phyloP scores from a whole-genome alignment of 2,329 filamentous ascomycete species.

The Colletotrichum godetiae region DNA sequence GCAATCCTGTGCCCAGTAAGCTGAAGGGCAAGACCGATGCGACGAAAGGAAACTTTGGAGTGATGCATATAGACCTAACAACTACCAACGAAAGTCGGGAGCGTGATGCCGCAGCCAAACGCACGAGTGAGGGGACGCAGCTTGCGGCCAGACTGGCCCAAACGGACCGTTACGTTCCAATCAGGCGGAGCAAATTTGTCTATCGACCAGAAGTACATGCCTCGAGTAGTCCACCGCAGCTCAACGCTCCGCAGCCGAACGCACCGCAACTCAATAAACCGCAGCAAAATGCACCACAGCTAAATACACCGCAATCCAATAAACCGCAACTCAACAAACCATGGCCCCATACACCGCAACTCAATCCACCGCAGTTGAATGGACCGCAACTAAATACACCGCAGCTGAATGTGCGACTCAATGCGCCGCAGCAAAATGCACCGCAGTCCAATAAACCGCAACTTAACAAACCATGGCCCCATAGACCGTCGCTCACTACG shows the following conservation, averaged over 20 bases:
- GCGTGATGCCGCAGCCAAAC: constrained; percentile 66
- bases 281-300: neutral
- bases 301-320: too few species aligned
- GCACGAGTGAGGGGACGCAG: constrained; percentile 71
- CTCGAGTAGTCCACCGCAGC: neutral
- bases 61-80: constrained; percentile 70
- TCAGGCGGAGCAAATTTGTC: constrained; percentile 55
- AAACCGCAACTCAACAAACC: too few species aligned
- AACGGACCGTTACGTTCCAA: constrained; percentile 63
- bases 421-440: too few species aligned
- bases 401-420: too few species aligned
- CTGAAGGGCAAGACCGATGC: constrained; percentile 68
- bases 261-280: neutral
- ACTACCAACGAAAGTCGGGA: constrained; percentile 58
- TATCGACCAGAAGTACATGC: constrained; percentile 27
- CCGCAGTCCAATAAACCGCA: too few species aligned
- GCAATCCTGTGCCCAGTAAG: constrained; percentile 71
- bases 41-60: constrained; percentile 70
- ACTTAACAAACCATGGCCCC: too few species aligned
- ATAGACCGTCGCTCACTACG: neutral
- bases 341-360: too few species aligned
- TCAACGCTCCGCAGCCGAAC: neutral
- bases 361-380: too few species aligned
- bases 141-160: constrained; percentile 67
- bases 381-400: too few species aligned